These are phyloP conservation scores for Flaveria ramosissima DNA, from an alignment of 129 eudicot species.

Conservation along the genomic window DNA sequence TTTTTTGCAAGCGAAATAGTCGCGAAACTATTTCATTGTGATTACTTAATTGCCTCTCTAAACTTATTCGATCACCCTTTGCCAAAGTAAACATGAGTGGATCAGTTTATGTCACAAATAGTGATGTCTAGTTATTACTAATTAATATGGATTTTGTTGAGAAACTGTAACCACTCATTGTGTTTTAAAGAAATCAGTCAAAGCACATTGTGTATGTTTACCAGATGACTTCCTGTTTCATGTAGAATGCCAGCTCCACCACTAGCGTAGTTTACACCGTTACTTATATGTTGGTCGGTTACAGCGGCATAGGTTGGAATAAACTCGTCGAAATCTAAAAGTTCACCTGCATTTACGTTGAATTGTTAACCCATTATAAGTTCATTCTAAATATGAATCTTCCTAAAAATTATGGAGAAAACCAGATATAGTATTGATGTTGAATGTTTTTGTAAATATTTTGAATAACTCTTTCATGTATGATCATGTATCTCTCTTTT, in stretches of 20 bases:
- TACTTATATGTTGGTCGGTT: constrained; percentile 24
- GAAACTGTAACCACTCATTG: background rate
- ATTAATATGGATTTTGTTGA: background rate
- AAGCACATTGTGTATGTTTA: constrained; percentile 4
- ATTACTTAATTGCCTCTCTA: constrained; percentile 28
- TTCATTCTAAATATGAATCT: too few species aligned
- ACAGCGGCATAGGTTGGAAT: constrained; percentile 31
- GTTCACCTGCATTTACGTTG: constrained; percentile 27
- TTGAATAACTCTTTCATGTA: too few species aligned
- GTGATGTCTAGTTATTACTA: background rate
- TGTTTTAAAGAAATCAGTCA: background rate
- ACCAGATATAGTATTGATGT: too few species aligned
- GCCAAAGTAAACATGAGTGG: background rate
- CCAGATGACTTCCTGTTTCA: constrained; percentile 38
- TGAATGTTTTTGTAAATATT: too few species aligned
- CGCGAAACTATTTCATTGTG: constrained; percentile 32
- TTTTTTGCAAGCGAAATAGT: constrained; percentile 12
- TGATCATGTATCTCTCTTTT: too few species aligned
- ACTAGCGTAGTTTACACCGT: constrained; percentile 44
- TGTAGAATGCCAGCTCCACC: constrained; percentile 41
- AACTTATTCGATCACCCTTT: constrained; percentile 41
- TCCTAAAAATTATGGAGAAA: too few species aligned
- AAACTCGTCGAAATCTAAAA: constrained; percentile 26
- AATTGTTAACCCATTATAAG: too few species aligned
- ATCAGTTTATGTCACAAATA: background rate